Base-by-base conservation (phyloP, 106 monocot species). In the Cymbidium sinense region DNA sequence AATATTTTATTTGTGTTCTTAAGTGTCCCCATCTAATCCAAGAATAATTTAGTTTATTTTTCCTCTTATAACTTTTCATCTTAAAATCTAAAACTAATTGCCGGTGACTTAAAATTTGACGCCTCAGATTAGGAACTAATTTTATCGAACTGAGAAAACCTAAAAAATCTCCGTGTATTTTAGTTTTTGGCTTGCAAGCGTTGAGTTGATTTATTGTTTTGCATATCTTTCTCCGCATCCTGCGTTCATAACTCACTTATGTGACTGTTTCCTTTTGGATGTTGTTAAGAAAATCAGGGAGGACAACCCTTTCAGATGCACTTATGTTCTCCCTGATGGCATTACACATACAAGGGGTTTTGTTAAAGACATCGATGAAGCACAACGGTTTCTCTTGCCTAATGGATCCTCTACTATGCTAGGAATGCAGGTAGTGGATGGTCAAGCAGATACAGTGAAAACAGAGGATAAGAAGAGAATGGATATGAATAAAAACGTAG, bases 241-340 rank as follows among this genome's bases (percentile, higher is more conserved):
- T 47, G 47, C 12, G 47, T 71, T 71, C 71, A 37, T 37, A 39
- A n/a, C 23, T 50, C 4, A 13, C 8, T 75, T 23, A 43, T 25
- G 47, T 75, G 43, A 37, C 50, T 47, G 18, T 77, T 41, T 67
- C n/a, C 67, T 30, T 29, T 77, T 82, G 79, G 13, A 20, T 75
- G 34, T 77, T 41, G 21, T 39, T 27, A 75, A 93, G 93, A 77
- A 81, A 81, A 79, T 52, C 84, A 23, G 91, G 89, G 88, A 84
- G 71, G 89, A 91, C 52, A 94, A 94, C 77, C 89, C 88, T 43
- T 88, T 93, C 73, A 89, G 64, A 70, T 96, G 96, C 81, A 91
- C 93, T 7, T 96, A 96, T 85, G 89, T 96, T 83, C 89, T 96
- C 18, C 96, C 96, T 64, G 96, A 96, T 85, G 96, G 96, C 77